Base-by-base conservation (phyloP, 2,329 filamentous ascomycete genomes). In the Lasiodiplodia gonubiensis region DNA sequence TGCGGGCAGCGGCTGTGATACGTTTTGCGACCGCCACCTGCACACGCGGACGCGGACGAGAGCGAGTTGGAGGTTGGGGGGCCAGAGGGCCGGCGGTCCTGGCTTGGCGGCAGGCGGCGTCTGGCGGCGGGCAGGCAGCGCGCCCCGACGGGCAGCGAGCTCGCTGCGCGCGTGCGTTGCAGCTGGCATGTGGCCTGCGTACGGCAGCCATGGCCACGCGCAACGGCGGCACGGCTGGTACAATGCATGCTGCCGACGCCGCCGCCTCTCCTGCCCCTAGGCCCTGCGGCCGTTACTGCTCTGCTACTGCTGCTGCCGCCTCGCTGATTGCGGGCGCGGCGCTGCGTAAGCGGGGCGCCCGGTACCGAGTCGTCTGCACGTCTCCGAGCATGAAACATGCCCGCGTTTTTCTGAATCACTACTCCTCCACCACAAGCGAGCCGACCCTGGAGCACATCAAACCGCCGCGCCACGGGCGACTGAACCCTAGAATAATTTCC, bases 401-500 rank as follows among this genome's bases (percentile, higher is more conserved):
- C 59, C 59, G 42, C 42, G 42, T 63, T 63, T 63, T 63, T 61
- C 57, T 63, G 59, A 63, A 66, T 49, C 64, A 59, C 64, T 48
- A 23, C 64, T 60, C 54, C 54, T 48, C 46, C 42, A 60, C 37
- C 64, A 55, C 64, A 67, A 60, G 53, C 64, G 64, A 67, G 64
- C 64, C 53, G 21, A 67, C 54, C 64, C 64, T 30, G 35, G 64
- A 67, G 64, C 53, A 60, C 64, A 67, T 67, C 64, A 67, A 67
- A 67, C 64, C 64, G 54, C 64, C 53, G 54, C 64, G 53, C 42
- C 52, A 39, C 64, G 30, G 46, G 60, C 60, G 60, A 64, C 63
- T 65, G 64, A 25, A 54, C 49, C 66, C 66, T 67, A 61, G 51
- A 51, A 67, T 63, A 67, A 67, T 67, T 67, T 67, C 66, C 66